Evolutionary conservation across 2,329 filamentous ascomycete genomes (phyloP), one percentile per base, ranked within the genome.

Genomic region (Zalaria obscura): DNA sequence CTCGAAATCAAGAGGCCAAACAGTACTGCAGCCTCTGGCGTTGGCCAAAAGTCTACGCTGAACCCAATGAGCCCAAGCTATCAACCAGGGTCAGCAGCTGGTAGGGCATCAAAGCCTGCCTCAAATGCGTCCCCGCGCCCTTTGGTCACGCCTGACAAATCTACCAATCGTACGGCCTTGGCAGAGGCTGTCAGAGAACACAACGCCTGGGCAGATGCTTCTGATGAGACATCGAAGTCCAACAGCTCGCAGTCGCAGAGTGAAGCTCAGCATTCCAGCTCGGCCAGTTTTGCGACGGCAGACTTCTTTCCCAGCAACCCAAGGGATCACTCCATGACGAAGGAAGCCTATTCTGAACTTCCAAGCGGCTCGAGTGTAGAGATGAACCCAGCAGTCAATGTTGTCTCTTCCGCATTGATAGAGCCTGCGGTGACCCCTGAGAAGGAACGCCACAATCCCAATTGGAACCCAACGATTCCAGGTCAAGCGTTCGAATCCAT

Each of bases 291-390:
- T 43, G 50, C 51, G 28, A 62, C 59, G 7, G 54, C 55, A 18
- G 58, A 62, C 46, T 62, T 62, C 53, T 62, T 62, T 44, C 59
- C 59, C 6, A 49, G 49, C 46, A 58, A 62, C 42, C 55, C 59
- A 26, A 48, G 50, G 28, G 57, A 61, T 11, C 57, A 60, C 40
- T 61, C 59, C 4, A 52, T 52, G 35, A 54, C 52, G 27, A 56
- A 55, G 40, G 48, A 59, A 26, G 50, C 50, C 9, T 56, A 56
- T 39, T 48, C 51, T 7, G 37, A 45, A 35, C 38, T 7, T 10
- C 34, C 26, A 40, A 38, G 27, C 37, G 38, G 25, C 26, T 6
- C 38, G 40, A 40, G 38, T 6, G 32, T 11, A 38, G 8, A 27
- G 42, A 40, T 31, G 37, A 5, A 34, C 36, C n/a, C 18, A 18